Evolutionary conservation across 257 asterid genomes (phyloP), one percentile per base, ranked within the genome.

Genomic region (Primulina huaijiensis): DNA sequence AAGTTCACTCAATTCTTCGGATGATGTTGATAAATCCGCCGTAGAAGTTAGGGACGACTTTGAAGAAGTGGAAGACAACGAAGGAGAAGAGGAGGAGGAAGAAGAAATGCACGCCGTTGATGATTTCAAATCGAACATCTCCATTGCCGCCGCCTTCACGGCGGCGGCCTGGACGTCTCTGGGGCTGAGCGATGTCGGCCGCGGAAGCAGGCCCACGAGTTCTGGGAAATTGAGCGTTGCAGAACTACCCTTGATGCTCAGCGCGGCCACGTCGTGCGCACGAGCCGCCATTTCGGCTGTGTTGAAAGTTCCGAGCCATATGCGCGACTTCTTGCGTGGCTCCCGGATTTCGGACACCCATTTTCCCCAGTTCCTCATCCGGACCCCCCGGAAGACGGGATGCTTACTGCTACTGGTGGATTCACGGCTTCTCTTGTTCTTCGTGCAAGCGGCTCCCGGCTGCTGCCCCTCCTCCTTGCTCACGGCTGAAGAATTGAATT

Each of bases 1-100:
- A 9, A 82, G 77, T 57, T 82, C 79, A 10, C 81, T 57, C 67
- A 82, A 23, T 69, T 82, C 87, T 2, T 82, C 87, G 0, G 78
- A 74, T 16, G 55, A 14, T 16, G 55, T 4, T n/a, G 55, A 12
- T 12, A 46, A 46, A 12, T 16, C 20, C 57, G 8, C 16, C 8
- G 20, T 14, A 17, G 8, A 50, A 17, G 17, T 5, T 2, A 50
- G 8, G 20, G 57, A 50, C 5, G 21, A 50, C 2, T 12, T 7
- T 46, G 19, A 12, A 46, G 20, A 4, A 46, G 55, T 4, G 7
- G 3, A 27, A 27, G 34, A 31, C 34, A 3, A 5, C 7, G 34
- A 31, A 31, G 25, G 25, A 23, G 21, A 16, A 50, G 21, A 17
- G 16, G 57, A 50, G 9, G 38, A 34, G 9, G 38, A 34, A 43